phyloP scores from a whole-genome alignment of 129 eudicot species.

The Apium graveolens region DNA sequence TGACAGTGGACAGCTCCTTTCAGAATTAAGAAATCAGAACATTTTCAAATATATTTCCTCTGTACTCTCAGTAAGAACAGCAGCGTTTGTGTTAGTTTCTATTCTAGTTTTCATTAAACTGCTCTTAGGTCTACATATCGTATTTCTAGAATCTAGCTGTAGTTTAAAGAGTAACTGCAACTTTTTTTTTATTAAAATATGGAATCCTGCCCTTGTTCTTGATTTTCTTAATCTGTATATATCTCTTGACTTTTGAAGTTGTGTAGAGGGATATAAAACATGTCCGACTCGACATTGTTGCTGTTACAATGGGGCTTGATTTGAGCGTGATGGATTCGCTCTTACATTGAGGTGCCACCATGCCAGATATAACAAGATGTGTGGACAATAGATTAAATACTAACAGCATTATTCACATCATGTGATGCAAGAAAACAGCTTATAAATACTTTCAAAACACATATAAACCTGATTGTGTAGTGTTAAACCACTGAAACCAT shows the following conservation, averaged over 20 bases:
- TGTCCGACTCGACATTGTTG: not conserved
- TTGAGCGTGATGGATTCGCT: not conserved
- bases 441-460: not conserved
- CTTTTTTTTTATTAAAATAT: not conserved
- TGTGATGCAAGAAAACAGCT: not conserved
- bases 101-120: not conserved
- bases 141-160: not conserved
- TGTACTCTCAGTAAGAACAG: not conserved
- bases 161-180: not conserved
- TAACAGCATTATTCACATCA: not conserved
- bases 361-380: not conserved
- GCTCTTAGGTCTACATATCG: not conserved
- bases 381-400: not conserved
- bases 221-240: not conserved
- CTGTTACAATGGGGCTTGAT: not conserved
- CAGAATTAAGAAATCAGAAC: no score
- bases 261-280: not conserved
- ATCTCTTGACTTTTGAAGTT: not conserved
- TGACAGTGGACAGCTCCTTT: no score
- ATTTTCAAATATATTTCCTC: no score
- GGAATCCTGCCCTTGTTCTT: not conserved
- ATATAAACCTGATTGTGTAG: slow-evolving; percentile 77
- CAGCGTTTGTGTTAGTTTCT: not conserved
- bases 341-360: not conserved
- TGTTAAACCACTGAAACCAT: slow-evolving; percentile 98